phyloP scores from a whole-genome alignment of 768 basidiomycete genomes.

The Tulasnella sp. region DNA sequence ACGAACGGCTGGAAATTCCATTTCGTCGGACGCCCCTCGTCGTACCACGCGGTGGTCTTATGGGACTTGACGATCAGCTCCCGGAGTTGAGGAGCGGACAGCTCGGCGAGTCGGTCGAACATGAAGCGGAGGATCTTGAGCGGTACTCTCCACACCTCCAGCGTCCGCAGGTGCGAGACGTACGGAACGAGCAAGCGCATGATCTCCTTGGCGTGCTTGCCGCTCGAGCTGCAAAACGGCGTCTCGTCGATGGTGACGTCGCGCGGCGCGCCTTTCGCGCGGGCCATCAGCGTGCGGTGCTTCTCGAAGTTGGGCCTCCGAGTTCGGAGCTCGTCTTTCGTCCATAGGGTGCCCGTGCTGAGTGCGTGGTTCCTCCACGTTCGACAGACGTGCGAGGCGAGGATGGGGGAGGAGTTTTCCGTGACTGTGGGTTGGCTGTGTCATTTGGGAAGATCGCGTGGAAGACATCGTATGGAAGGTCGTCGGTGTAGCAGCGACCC shows the following conservation, averaged over 20 bases:
- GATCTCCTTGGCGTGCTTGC: neutral
- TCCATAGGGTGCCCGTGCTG: constrained; percentile 20
- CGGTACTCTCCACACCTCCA: neutral
- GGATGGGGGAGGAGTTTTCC: neutral
- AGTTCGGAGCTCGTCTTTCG: neutral
- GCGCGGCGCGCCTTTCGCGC: neutral
- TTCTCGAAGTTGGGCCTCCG: neutral
- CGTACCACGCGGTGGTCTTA: constrained; percentile 30
- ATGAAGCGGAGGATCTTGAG: constrained; percentile 36
- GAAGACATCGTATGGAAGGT: neutral
- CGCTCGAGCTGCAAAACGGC: neutral
- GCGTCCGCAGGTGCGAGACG: constrained; percentile 27
- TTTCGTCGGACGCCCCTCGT: neutral
- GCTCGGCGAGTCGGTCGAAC: constrained; percentile 42
- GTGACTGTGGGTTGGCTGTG: neutral
- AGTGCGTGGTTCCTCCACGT: constrained; percentile 18
- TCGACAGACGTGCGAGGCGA: neutral
- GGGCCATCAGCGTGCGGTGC: neutral
- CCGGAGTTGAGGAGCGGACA: constrained; percentile 46
- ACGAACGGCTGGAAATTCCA: neutral
- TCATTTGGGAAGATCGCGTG: neutral
- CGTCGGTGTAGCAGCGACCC: too few relatives aligned
- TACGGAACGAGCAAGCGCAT: neutral
- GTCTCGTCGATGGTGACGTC: neutral
- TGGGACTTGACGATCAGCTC: constrained; percentile 47